phyloP scores from a whole-genome alignment of 768 basidiomycete genomes.

The Strobilomyces dryophilus region DNA sequence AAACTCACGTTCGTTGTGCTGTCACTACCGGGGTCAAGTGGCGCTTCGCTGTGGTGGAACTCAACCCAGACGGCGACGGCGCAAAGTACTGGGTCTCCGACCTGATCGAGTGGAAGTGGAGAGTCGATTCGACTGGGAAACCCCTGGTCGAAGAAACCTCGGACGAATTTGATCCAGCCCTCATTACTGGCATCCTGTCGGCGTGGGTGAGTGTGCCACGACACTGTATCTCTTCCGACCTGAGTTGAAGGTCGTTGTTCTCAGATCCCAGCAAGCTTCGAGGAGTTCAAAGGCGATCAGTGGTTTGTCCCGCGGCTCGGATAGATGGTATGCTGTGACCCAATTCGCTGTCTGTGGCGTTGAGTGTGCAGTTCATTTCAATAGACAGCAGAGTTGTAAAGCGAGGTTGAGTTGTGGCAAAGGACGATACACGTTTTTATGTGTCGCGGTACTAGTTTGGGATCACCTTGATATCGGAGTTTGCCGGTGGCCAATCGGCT shows the following conservation, averaged over 20 bases:
- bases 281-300: background rate
- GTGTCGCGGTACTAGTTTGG: no score
- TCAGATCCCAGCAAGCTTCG: background rate
- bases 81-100: background rate
- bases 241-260: background rate
- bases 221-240: background rate
- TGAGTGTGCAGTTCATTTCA: no score
- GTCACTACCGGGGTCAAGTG: background rate
- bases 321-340: no score
- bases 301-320: background rate
- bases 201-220: background rate
- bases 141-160: background rate
- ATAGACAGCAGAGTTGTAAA: no score
- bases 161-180: background rate
- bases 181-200: background rate
- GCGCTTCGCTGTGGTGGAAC: background rate
- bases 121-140: background rate
- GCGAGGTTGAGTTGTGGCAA: no score
- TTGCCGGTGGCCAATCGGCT: no score
- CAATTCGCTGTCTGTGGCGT: no score
- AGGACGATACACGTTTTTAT: no score
- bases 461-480: no score
- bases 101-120: background rate
- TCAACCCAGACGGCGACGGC: background rate
- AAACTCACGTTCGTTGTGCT: background rate